Conservation (phyloP, 306 rosid species). For the barrel medic (Medicago truncatula) region MtrunA17r5.0-ANR NC_053046.1:38362001-38362500, state of each 20-base stretch:
- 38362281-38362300: not conserved
- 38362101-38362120: conserved; percentile 25
- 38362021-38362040: not conserved
- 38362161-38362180: conserved; percentile 27
- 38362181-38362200: conserved; percentile 31
- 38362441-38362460: not conserved
- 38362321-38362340: too few species aligned
- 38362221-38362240: not conserved
- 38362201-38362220: conserved; percentile 21
- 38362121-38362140: accelerated
- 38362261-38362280: conserved; percentile 13
- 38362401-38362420: not conserved
- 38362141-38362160: not conserved
- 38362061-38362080: too few species aligned
- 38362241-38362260: conserved; percentile 22
- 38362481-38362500: conserved; percentile 16
- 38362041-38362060: too few species aligned
- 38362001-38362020: conserved; percentile 17
- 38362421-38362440: not conserved
- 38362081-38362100: not conserved
- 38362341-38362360: not conserved
- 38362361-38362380: conserved; percentile 16
- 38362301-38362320: conserved; percentile 17
- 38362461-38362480: not conserved
- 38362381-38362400: conserved; percentile 31